Conservation (phyloP, 1,139 yeast species). For the Scheffersomyces illinoinensis region DNA sequence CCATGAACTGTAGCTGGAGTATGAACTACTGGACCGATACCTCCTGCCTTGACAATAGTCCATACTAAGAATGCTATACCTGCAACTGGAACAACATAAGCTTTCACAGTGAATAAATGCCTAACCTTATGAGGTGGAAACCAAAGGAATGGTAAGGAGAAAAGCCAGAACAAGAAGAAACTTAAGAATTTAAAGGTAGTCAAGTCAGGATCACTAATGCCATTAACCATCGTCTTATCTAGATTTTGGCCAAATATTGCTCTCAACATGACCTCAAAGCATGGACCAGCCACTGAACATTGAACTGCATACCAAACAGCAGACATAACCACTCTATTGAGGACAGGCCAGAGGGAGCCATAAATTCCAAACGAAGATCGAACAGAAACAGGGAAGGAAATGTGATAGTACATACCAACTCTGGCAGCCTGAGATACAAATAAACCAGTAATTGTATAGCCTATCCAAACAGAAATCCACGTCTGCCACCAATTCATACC, state of each 20-base stretch:
- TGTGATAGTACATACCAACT: slow-evolving; percentile 72
- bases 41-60: slow-evolving; percentile 75
- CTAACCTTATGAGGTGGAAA: slow-evolving; percentile 80
- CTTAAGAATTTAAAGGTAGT: slow-evolving; percentile 71
- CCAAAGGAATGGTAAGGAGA: slow-evolving; percentile 75
- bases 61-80: slow-evolving; percentile 78
- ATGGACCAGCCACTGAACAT: slow-evolving; percentile 79
- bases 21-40: slow-evolving; percentile 68
- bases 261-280: slow-evolving; percentile 70
- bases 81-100: slow-evolving; percentile 74
- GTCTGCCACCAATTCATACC: slow-evolving; percentile 90
- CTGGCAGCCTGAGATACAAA: slow-evolving; percentile 68
- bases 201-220: slow-evolving; percentile 53
- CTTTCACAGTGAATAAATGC: slow-evolving; percentile 79
- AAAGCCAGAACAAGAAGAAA: slow-evolving; percentile 78
- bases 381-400: slow-evolving; percentile 75
- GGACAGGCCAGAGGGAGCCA: slow-evolving; percentile 78
- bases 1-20: slow-evolving; percentile 53
- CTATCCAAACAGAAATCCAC: slow-evolving; percentile 83
- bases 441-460: slow-evolving; percentile 59
- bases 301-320: slow-evolving; percentile 86
- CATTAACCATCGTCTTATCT: slow-evolving; percentile 45
- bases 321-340: slow-evolving; percentile 81
- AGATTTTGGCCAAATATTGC: slow-evolving; percentile 67
- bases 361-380: slow-evolving; percentile 76